Conservation (phyloP, 805 yeast genomes). For the Candida jianshihensis region DNA sequence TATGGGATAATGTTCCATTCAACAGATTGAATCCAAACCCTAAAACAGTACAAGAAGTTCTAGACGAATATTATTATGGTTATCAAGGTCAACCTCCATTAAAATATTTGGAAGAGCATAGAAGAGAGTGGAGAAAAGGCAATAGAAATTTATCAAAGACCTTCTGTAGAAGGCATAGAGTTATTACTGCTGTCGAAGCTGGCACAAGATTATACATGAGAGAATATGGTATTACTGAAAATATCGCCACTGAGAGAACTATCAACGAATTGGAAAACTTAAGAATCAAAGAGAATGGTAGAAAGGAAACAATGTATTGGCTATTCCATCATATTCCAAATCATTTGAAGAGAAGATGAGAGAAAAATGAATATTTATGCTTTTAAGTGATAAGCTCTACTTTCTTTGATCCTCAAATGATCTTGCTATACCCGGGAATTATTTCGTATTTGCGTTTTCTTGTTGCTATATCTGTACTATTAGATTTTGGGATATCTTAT, state of each 20-base stretch:
- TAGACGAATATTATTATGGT: conserved; percentile 23
- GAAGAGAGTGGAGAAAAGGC: conserved; percentile 23
- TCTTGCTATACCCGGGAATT: too few relatives aligned
- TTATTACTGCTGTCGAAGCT: conserved; percentile 21
- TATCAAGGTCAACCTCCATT: conserved; percentile 23
- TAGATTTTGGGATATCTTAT: too few relatives aligned
- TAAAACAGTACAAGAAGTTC: conserved; percentile 20
- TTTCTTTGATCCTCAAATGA: too few relatives aligned
- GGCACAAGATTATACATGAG: conserved; percentile 15
- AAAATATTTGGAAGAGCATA: conserved; percentile 20
- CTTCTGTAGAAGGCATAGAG: conserved; percentile 20
- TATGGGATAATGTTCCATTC: conserved; percentile 17
- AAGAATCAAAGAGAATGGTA: conserved; percentile 19
- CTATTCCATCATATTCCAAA: conserved; percentile 22
- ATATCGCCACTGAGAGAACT: conserved; percentile 17
- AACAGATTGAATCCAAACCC: conserved; percentile 19
- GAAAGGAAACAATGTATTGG: conserved; percentile 25
- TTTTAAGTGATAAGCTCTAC: background rate
- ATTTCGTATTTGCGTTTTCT: too few relatives aligned
- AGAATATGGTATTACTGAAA: conserved; percentile 14
- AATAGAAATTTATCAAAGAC: conserved; percentile 21
- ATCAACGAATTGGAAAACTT: conserved; percentile 18
- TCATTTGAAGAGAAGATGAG: conserved; percentile 18
- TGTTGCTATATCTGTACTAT: too few relatives aligned
- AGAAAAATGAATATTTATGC: too few relatives aligned